Percentiles rank a stretch among this genome's conserved stretches.
Evolutionary conservation across 179 eudicot genomes (phyloP).

Genomic region (Actinidia polygama): DNA sequence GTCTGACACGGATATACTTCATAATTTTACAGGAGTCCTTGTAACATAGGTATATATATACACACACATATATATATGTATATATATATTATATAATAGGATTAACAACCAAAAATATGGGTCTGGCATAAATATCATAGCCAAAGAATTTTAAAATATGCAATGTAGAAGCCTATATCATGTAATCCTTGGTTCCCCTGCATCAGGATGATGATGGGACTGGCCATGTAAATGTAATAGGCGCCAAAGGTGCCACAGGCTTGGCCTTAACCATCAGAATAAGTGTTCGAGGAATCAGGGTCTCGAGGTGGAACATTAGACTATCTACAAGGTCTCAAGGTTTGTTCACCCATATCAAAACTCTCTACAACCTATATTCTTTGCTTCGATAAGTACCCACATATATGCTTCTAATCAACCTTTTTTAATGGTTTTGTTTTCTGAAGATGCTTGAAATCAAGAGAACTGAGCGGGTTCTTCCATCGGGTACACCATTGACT

Average conservation of each 20-base stretch:
- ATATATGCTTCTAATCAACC: neutral
- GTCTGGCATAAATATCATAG: neutral
- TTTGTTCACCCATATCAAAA: slow-evolving; percentile 13
- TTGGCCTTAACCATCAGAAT: slow-evolving; percentile 85
- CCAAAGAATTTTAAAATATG: neutral
- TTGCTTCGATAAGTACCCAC: neutral
- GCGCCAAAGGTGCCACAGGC: slow-evolving; percentile 90
- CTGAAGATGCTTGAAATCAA: slow-evolving; percentile 95
- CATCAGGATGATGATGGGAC: slow-evolving; percentile 98
- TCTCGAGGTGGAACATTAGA: slow-evolving; percentile 85
- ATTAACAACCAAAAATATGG: neutral
- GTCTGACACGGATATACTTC: too few relatives aligned
- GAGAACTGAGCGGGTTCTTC: slow-evolving; percentile 93
- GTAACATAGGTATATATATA: too few relatives aligned
- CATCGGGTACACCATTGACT: slow-evolving; percentile 86
- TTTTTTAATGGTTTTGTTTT: slow-evolving; percentile 22
- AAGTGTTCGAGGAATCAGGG: slow-evolving; percentile 90
- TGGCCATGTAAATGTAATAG: slow-evolving; percentile 75
- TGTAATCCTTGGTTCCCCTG: neutral
- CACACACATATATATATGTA: too few relatives aligned
- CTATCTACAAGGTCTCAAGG: slow-evolving; percentile 94
- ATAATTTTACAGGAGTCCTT: too few relatives aligned
- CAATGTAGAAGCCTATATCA: neutral
- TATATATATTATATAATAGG: too few relatives aligned
- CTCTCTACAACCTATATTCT: neutral